Base-by-base conservation (phyloP, 1,139 yeast species). In the Candida sp. region DNA sequence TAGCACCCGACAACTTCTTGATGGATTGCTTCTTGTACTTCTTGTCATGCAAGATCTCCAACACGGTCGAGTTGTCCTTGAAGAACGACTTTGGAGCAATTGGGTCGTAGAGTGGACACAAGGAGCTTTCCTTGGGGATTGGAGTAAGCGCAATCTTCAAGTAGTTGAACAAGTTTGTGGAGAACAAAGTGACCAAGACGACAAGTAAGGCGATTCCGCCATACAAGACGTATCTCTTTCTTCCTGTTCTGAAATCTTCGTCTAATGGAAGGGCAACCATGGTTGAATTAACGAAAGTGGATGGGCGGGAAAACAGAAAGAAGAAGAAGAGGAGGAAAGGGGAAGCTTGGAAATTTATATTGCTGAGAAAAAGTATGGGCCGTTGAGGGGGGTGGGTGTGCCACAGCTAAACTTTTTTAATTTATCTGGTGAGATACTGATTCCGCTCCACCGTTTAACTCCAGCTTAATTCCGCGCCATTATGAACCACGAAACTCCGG, bases 1-100 rank as follows among this genome's bases (percentile, higher is more conserved):
- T 67, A 4, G 84, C 81, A 9, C 72, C 74, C 5, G 75, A 66
- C 46, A 80, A 65, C 47, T 69, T 76, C 31, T 61, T 54, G 27
- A 70, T 73, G 0, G 82, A 75, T 23, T 56, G 53, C 26, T 66
- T 59, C 55, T 77, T 66, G 62, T 71, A 80, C 1, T 57, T 48
- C 35, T 64, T 65, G 56, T 73, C 78, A 42, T 68, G 42, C 35
- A 75, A 56, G 42, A 74, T 71, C 5, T 50, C 54, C 23, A 70
- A 52, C 1, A 66, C 78, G 4, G 76, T 70, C 12, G 74, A 60
- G 52, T 73, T 75, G 58, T 76, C 78, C 7, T 57, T 49, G 37
- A 50, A 28, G 54, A 64, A 75, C 27, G 69, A 62, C n/a, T 57
- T 54, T 1, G 80, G 81, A 2, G 65, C 68, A 47, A 65, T 63